Conservation (phyloP, 2,329 filamentous ascomycete genomes). For the Talaromyces sp. region DNA sequence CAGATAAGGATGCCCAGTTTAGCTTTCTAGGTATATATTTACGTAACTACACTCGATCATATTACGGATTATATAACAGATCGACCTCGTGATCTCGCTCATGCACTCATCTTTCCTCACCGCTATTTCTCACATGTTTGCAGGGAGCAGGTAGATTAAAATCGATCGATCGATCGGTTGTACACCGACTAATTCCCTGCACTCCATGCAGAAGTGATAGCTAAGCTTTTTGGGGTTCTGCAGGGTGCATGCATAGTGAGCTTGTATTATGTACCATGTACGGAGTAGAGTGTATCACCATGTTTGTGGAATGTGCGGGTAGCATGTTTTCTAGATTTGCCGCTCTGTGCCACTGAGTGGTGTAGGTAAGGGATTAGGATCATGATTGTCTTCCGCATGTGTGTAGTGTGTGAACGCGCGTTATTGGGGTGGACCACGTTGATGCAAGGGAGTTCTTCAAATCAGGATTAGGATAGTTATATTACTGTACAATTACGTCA, state of each 20-base stretch:
- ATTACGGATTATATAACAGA: neutral
- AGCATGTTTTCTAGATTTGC: neutral
- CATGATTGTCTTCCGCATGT: neutral
- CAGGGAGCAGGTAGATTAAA: neutral
- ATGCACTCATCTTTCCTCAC: neutral
- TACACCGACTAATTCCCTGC: neutral
- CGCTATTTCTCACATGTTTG: neutral
- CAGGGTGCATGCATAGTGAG: neutral
- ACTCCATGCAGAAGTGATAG: neutral
- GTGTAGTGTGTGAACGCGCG: neutral
- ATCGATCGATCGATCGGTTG: neutral
- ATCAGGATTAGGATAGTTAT: neutral
- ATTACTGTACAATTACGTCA: neutral
- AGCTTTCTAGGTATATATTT: neutral
- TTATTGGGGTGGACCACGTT: neutral
- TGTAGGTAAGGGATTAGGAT: neutral
- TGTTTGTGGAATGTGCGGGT: neutral
- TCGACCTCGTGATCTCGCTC: neutral
- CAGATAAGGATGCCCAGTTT: neutral
- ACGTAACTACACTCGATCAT: neutral
- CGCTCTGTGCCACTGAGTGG: neutral
- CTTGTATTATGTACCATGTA: neutral
- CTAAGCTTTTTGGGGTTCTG: constrained; percentile 1
- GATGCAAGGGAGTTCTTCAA: neutral
- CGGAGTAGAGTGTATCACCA: no score